A percentile compares a stretch with the other conserved stretches of the same genome.
These are phyloP conservation scores for Fusarium pseudograminearum DNA, from an alignment of 2,329 filamentous ascomycete genomes.

Conservation along the genomic window DNA sequence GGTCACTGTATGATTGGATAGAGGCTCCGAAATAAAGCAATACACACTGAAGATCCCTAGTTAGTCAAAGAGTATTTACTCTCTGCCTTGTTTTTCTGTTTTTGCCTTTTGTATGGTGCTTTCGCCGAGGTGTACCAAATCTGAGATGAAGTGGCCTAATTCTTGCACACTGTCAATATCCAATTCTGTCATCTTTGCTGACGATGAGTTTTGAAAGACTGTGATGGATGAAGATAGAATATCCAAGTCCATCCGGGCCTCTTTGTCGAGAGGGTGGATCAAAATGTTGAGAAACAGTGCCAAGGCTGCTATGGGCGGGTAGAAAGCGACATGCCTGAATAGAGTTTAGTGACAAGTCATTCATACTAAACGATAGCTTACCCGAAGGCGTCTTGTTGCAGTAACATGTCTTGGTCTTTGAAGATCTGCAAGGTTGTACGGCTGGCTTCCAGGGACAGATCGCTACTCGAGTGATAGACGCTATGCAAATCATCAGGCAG, in stretches of 20 bases:
- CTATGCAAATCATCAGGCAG: neutral
- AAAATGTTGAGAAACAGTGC: neutral
- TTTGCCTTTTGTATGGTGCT: neutral
- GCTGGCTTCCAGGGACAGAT: conserved; percentile 1
- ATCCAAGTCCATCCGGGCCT: neutral
- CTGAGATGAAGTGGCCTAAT: neutral
- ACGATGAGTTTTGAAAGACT: neutral
- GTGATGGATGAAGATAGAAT: neutral
- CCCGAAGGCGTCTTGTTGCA: neutral
- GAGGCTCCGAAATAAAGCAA: neutral
- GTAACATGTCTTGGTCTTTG: neutral
- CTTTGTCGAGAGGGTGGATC: neutral
- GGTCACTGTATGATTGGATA: neutral
- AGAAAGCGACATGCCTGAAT: neutral
- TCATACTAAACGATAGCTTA: fast-evolving
- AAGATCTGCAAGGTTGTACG: neutral
- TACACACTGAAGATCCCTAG: neutral
- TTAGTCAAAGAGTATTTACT: too few species aligned
- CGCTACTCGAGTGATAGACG: conserved; percentile 14
- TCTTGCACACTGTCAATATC: neutral
- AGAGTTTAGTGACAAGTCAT: neutral
- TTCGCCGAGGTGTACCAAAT: neutral
- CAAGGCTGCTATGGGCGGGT: neutral
- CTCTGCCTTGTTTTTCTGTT: neutral
- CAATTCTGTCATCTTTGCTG: neutral